Conservation (phyloP, 108 stramenopile species). For the Pseudonitzschia delicatissima region DNA sequence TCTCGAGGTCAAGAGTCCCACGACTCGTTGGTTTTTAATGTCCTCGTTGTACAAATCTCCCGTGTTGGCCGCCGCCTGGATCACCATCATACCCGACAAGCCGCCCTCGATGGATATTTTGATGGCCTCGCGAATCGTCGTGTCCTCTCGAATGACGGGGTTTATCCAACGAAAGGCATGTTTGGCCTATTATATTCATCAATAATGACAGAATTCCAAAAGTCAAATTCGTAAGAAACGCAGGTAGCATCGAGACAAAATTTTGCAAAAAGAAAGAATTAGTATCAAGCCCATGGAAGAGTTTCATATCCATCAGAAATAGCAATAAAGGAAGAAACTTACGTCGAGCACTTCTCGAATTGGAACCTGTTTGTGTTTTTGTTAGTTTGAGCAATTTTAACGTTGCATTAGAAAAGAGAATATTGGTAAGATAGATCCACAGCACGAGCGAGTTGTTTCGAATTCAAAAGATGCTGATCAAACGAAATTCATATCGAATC, state of each 20-base stretch:
- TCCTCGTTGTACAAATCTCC: background rate
- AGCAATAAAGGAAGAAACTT: background rate
- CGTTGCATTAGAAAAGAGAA: background rate
- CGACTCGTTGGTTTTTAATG: constrained; percentile 36
- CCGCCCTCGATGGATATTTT: constrained; percentile 68
- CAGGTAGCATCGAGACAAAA: background rate
- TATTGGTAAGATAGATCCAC: background rate
- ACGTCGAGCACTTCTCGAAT: constrained; percentile 72
- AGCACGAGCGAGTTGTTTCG: no score
- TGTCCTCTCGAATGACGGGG: constrained; percentile 54
- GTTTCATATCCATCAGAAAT: no score
- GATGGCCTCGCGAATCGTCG: constrained; percentile 69
- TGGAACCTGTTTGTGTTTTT: background rate
- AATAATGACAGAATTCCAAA: background rate
- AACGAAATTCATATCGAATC: background rate
- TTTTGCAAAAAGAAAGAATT: background rate
- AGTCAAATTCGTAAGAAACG: background rate
- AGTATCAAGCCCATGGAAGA: constrained; percentile 57
- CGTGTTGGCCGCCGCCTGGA: constrained; percentile 41
- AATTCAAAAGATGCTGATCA: no score
- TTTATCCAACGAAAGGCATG: constrained; percentile 81
- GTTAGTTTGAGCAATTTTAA: constrained; percentile 25
- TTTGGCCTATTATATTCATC: constrained; percentile 36
- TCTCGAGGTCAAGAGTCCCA: constrained; percentile 73
- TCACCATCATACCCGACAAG: constrained; percentile 81